These are phyloP conservation scores for Diplotaxis tenuifolia DNA, from an alignment of 345 rosid genomes.

Conservation along the genomic window DNA sequence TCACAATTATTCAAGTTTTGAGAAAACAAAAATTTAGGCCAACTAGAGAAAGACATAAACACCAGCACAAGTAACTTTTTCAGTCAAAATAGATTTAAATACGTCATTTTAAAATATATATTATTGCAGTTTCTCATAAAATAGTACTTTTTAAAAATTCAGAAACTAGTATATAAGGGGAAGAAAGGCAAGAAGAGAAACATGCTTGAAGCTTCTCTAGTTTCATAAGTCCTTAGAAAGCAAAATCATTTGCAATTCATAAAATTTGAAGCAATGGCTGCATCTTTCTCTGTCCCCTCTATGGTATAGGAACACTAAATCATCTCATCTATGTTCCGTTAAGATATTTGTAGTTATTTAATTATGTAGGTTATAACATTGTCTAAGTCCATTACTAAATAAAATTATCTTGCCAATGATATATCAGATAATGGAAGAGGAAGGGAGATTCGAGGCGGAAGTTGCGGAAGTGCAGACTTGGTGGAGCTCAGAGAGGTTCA, in stretches of 20 bases:
- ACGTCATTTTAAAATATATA: background rate
- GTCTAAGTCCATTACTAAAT: background rate
- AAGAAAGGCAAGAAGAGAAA: conserved; percentile 23
- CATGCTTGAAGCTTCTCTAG: conserved; percentile 38
- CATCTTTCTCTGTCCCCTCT: conserved; percentile 88
- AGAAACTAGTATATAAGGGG: conserved; percentile 38
- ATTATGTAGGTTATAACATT: background rate
- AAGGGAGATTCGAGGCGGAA: conserved; percentile 84
- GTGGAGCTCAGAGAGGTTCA: conserved; percentile 99
- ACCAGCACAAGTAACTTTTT: conserved; percentile 4
- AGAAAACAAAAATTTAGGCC: background rate
- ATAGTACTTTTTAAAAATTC: background rate
- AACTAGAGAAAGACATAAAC: conserved; percentile 4
- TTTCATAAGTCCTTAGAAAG: conserved; percentile 21
- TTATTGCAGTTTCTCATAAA: background rate
- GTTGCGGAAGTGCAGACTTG: conserved; percentile 93
- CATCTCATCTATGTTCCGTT: background rate
- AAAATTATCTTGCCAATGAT: background rate
- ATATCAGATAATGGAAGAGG: conserved; percentile 81
- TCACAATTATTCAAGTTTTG: conserved; percentile 7
- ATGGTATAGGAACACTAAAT: conserved; percentile 51
- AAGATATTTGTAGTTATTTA: background rate
- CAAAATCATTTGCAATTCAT: conserved; percentile 5
- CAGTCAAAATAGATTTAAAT: background rate
- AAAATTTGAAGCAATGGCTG: conserved; percentile 70